Base-by-base conservation (phyloP, 2,329 filamentous ascomycete genomes). In the Colletotrichum liaoningense region DNA sequence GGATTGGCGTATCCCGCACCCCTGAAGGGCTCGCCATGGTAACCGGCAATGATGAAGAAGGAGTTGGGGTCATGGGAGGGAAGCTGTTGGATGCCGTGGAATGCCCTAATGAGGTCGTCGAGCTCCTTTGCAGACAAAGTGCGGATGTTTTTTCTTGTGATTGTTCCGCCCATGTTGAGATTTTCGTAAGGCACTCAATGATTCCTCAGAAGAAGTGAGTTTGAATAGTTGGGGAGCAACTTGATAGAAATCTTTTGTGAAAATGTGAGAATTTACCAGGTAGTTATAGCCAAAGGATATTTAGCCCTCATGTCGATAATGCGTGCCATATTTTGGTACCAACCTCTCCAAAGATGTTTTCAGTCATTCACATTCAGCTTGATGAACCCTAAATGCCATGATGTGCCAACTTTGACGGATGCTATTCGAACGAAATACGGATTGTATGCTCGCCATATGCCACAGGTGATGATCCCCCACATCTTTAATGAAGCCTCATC, bases 21-120 rank as follows among this genome's bases (percentile, higher is more conserved):
- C 6, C 76, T 76, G 67, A 80, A 80, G 1, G 79, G 74, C 64
- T 79, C 70, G 14, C 79, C 79, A 26, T 81, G 77, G 62, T 77
- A 78, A 26, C 78, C 77, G 24, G 77, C 78, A 12, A 80, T 77
- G 46, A 72, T 55, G 59, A 76, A 79, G 72, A 78, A 80, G 2
- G 78, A 79, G 55, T 79, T 71, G 4, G 56, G 63, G 64, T 78
- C 62, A 78, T 63, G 46, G 24, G 52, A 30, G 8, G 67, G 67
- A 7, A 69, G 60, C 38, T 24, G n/a, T 38, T 69, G 67, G 16
- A 65, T 69, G 24, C 26, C 52, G 26, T 24, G 28, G n/a, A 69
- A 69, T 11, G 60, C 67, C 33, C 54, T 64, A 16, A 69, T 22
- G 4, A 69, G 60, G 35, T 69, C 55, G 16, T 65, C 60, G n/a